These are phyloP conservation scores for Malus sylvestris DNA, from an alignment of 306 rosid species.

Conservation along the genomic window DNA sequence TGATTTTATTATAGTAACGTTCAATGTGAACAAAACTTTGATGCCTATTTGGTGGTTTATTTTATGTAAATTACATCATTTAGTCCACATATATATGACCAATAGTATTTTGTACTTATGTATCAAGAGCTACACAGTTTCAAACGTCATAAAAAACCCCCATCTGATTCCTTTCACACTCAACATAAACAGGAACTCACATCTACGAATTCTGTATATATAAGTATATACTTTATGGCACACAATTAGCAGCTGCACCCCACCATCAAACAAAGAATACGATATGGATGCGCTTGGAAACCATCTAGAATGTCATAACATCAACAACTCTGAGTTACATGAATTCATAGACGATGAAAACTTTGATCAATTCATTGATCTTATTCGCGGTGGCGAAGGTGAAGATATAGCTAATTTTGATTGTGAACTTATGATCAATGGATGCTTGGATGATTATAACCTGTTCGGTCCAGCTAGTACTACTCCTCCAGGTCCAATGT, in stretches of 20 bases:
- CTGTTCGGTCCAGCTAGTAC: slow-evolving; percentile 14
- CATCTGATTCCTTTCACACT: slow-evolving; percentile 23
- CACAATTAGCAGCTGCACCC: neutral
- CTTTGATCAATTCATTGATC: slow-evolving; percentile 61
- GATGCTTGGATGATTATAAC: slow-evolving; percentile 32
- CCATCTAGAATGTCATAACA: neutral
- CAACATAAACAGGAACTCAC: neutral
- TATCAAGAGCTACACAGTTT: neutral
- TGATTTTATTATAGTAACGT: no score
- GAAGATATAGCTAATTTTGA: slow-evolving; percentile 33
- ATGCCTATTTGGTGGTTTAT: no score
- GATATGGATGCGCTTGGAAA: slow-evolving; percentile 31
- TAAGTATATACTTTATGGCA: neutral
- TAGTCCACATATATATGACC: no score
- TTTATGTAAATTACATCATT: no score
- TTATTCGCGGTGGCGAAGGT: slow-evolving; percentile 42
- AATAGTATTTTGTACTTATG: no score
- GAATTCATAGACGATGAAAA: slow-evolving; percentile 49
- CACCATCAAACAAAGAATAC: neutral
- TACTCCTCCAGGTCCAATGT: neutral
- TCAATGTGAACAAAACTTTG: no score
- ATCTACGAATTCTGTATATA: neutral
- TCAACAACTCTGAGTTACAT: slow-evolving; percentile 45
- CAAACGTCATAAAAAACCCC: neutral
- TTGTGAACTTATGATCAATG: slow-evolving; percentile 38